Conservation (phyloP, 306 rosid genomes). For the Casuarina equisetifolia region DNA sequence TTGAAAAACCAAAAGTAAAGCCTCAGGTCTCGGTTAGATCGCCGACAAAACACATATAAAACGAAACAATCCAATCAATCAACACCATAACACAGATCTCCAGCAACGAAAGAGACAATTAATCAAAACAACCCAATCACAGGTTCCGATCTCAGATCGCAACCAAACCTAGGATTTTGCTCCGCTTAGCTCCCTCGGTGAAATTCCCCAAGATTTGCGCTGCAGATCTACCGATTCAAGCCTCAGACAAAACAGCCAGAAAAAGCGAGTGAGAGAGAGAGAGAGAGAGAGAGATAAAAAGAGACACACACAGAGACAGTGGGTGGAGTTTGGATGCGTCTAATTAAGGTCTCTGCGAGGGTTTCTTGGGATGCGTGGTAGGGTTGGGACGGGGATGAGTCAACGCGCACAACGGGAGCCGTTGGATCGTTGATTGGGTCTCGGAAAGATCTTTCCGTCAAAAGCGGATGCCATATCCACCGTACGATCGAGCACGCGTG, state of each 20-base stretch:
- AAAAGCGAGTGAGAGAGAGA: background rate
- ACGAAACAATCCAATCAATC: background rate
- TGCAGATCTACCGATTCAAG: background rate
- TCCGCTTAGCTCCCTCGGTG: too few species aligned
- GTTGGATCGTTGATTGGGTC: constrained; percentile 57
- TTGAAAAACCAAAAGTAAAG: constrained; percentile 7
- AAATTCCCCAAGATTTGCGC: background rate
- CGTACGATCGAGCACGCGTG: constrained; percentile 92
- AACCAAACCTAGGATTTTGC: background rate
- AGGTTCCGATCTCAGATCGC: background rate
- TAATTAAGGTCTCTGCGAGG: background rate
- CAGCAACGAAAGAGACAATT: background rate
- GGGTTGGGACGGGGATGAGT: constrained; percentile 44
- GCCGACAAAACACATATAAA: background rate
- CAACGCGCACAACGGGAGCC: constrained; percentile 54
- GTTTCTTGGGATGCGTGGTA: constrained; percentile 9
- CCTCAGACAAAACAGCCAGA: background rate
- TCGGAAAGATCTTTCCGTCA: constrained; percentile 71
- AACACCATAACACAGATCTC: background rate
- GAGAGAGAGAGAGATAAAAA: background rate
- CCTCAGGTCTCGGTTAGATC: background rate
- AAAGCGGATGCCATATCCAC: constrained; percentile 47
- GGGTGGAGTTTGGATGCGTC: background rate
- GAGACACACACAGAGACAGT: background rate
- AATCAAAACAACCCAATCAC: background rate